Evolutionary conservation across 106 monocot species (phyloP).

Genomic region (Allium fistulosum): DNA sequence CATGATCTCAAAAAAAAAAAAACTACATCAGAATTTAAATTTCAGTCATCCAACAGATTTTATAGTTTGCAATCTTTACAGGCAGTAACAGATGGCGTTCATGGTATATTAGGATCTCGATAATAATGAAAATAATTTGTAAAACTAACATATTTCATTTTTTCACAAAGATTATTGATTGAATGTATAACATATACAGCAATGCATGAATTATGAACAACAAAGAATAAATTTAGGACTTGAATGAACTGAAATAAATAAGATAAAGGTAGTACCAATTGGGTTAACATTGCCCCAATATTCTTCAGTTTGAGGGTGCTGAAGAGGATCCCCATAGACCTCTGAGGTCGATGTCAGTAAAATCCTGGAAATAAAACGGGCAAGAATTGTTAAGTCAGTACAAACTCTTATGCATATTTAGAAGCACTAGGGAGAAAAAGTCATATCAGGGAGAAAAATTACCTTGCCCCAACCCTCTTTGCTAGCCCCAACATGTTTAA

Average conservation of each 20-base stretch:
- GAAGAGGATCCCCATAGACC: conserved; percentile 97
- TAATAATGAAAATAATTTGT: background rate
- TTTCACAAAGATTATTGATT: no score
- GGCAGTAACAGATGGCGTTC: no score
- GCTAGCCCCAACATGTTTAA: conserved; percentile 97
- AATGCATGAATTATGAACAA: no score
- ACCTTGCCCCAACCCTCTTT: conserved; percentile 97
- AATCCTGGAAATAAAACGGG: conserved; percentile 36
- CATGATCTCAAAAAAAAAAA: no score
- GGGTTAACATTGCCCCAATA: conserved; percentile 99
- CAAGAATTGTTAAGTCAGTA: background rate
- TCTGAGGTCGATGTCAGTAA: conserved; percentile 94
- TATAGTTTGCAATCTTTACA: no score
- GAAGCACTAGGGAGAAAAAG: no score
- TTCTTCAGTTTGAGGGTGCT: conserved; percentile 93
- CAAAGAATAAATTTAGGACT: no score
- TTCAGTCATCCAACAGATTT: background rate
- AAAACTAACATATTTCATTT: no score
- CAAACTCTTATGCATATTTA: no score
- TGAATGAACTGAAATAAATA: no score
- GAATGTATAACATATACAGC: no score
- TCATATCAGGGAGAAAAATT: background rate
- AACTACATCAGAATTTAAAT: background rate
- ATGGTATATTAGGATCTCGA: no score
- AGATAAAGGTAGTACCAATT: conserved; percentile 42